Percentiles rank a stretch among this genome's conserved stretches.
phyloP scores from a whole-genome alignment of 805 yeast genomes.

The Nakazawaea anatomiae region DNA sequence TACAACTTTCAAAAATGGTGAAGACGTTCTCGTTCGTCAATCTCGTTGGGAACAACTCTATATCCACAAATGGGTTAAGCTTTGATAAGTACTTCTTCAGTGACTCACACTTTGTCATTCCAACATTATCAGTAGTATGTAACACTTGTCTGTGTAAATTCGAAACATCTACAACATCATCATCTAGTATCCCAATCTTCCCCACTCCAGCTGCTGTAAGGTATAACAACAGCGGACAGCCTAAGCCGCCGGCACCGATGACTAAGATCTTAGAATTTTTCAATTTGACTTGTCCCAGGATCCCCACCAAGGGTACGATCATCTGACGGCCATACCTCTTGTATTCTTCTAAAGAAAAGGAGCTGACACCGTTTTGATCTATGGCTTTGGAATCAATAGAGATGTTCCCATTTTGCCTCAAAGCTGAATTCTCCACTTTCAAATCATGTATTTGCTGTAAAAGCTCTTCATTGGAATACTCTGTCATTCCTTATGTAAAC shows the following conservation, averaged over 20 bases:
- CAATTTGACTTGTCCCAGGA: conserved; percentile 51
- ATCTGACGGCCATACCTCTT: conserved; percentile 88
- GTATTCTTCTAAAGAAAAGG: conserved; percentile 57
- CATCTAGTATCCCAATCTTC: conserved; percentile 77
- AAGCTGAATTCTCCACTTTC: conserved; percentile 20
- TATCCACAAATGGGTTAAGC: conserved; percentile 64
- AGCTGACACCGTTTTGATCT: conserved; percentile 3
- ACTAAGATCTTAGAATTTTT: conserved; percentile 60
- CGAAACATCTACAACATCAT: conserved; percentile 76
- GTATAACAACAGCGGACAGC: conserved; percentile 86
- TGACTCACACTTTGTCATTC: conserved; percentile 71
- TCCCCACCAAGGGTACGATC: conserved; percentile 79
- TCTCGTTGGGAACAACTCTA: conserved; percentile 46
- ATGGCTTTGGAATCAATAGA: not conserved
- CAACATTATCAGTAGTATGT: conserved; percentile 64
- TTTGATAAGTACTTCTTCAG: conserved; percentile 49
- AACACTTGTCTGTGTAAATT: conserved; percentile 88
- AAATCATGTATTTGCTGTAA: conserved; percentile 20
- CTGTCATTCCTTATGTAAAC: not conserved
- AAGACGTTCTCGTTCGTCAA: conserved; percentile 55
- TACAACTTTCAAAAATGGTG: conserved; percentile 37
- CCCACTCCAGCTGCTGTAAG: conserved; percentile 88
- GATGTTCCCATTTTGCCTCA: conserved; percentile 10
- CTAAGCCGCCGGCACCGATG: conserved; percentile 95
- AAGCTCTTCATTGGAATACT: conserved; percentile 13